Base-by-base conservation (phyloP, 345 rosid species). In the Schrenkiella parvula region DNA sequence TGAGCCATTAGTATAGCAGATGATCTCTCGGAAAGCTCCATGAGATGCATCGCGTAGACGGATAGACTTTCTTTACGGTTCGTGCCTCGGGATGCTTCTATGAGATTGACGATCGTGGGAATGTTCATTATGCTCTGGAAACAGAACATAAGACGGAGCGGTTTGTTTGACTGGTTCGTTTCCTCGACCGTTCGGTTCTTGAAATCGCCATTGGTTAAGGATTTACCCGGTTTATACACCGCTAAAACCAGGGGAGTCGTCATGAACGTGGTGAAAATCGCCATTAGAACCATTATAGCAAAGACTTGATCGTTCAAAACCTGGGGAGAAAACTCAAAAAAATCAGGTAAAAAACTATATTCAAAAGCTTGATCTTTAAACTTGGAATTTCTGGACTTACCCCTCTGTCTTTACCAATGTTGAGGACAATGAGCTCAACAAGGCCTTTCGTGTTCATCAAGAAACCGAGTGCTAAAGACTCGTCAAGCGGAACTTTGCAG, bases 1-100 rank as follows among this genome's bases (percentile, higher is more conserved):
- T 89, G 95, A 10, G 89, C 97, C 98, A 89, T 93, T 2, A 89
- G 87, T 54, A 89, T 88, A 25, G 98, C 92, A 0, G 98, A 93
- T 17, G 97, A 63, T 74, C 97, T 85, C 84, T 93, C 97, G 0
- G 98, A 86, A 22, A 91, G 89, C 80, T 93, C 97, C 96, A 89
- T 86, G 12, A 91, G 89, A 76, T 93, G 98, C 89, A 93, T 77
- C 1, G 98, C 96, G 22, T 91, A 93, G 26, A 93, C 95, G 1
- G 86, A 83, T 9, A 93, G 82, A n/a, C 78, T 86, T 59, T 85
- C 87, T 28, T 80, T 82, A 71, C 86, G 90, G 59, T 77, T 88
- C 0, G 82, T 84, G n/a, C 98, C 93, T 1, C 97, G 83, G 6
- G 93, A 86, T 1, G 91, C 79, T 79, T 87, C 91, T 4, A 87